Evolutionary conservation across 1,284 basidiomycete genomes (phyloP).

Genomic region (Uromyces viciae-fabae): DNA sequence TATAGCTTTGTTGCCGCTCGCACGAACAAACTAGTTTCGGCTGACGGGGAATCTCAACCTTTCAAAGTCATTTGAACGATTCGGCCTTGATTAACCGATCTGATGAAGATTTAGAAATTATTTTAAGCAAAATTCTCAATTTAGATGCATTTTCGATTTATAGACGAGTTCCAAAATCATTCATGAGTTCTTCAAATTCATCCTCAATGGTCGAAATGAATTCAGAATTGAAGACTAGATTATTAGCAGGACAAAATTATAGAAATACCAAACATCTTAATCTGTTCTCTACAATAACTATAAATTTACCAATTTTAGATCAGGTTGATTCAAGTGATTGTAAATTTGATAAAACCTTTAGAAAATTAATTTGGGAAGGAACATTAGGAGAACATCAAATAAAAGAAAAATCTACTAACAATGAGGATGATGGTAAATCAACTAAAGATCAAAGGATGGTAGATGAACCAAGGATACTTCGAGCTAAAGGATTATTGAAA

Average conservation of each 20-base stretch:
- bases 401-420: too few species aligned
- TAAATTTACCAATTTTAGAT: constrained; percentile 31
- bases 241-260: neutral
- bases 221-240: neutral
- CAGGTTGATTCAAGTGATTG: neutral
- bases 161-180: neutral
- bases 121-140: constrained; percentile 21
- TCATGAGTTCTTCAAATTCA: neutral
- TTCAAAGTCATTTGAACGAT: constrained; percentile 14
- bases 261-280: constrained; percentile 17
- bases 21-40: too few species aligned
- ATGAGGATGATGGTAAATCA: constrained; percentile 1
- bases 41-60: neutral
- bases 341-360: constrained; percentile 30
- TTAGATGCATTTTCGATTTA: constrained; percentile 36
- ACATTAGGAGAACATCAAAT: constrained; percentile 14
- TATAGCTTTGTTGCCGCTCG: neutral
- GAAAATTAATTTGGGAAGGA: constrained; percentile 41
- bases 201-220: neutral
- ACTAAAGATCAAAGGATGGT: neutral
- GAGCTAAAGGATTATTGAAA: constrained; percentile 42
- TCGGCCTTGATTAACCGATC: constrained; percentile 27
- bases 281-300: constrained; percentile 30
- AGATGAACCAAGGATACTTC: constrained; percentile 13
- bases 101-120: constrained; percentile 2